phyloP scores from a whole-genome alignment of 257 asterid genomes.

The Nicotiana sylvestris region DNA sequence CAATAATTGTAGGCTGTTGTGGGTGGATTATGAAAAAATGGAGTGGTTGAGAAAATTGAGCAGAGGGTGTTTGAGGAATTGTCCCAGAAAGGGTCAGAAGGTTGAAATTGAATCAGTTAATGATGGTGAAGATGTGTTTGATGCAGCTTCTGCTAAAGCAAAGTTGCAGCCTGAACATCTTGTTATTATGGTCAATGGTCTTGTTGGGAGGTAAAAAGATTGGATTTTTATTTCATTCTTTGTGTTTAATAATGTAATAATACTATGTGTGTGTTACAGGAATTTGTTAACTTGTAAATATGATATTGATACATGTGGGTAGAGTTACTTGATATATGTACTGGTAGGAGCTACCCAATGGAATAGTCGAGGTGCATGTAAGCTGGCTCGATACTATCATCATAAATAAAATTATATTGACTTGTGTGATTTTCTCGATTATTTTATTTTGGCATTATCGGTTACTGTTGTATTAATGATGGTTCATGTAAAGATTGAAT shows the following conservation, averaged over 20 bases:
- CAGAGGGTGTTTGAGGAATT: conserved; percentile 51
- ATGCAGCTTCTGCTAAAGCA: conserved; percentile 50
- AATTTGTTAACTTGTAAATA: not conserved
- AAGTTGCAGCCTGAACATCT: conserved; percentile 68
- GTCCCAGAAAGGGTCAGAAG: conserved; percentile 40
- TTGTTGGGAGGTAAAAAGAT: conserved; percentile 61
- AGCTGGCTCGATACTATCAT: too few species aligned
- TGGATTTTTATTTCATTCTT: not conserved
- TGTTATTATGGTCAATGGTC: conserved; percentile 80
- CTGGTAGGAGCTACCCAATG: too few species aligned
- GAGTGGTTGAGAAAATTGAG: conserved; percentile 42
- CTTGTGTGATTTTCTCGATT: not conserved
- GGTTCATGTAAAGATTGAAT: not conserved
- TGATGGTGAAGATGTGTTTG: conserved; percentile 73
- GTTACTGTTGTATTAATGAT: not conserved
- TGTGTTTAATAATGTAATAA: not conserved
- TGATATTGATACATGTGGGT: too few species aligned
- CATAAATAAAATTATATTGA: not conserved
- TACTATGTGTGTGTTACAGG: not conserved
- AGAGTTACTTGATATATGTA: too few species aligned
- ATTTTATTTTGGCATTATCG: not conserved
- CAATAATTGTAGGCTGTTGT: conserved; percentile 25
- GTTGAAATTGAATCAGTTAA: conserved; percentile 50
- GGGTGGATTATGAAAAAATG: conserved; percentile 50
- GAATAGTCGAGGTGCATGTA: too few species aligned